Percentiles rank a stretch among this genome's conserved stretches.
Evolutionary conservation across 1,284 basidiomycete genomes (phyloP).

Genomic region (Cutaneotrichosporon spelunceum): DNA sequence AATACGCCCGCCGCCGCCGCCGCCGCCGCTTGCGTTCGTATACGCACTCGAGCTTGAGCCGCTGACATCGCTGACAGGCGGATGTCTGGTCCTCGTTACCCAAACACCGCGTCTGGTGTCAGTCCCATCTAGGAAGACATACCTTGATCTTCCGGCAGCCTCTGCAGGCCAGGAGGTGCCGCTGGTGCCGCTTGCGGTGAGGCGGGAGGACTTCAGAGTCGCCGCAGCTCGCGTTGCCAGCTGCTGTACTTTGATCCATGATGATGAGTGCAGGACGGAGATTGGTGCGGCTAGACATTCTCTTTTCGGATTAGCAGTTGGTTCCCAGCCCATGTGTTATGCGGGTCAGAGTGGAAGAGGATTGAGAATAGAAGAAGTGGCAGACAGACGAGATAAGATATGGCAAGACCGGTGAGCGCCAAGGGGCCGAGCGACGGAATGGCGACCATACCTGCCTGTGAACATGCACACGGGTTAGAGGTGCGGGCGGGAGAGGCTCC

Average conservation of each 20-base stretch:
- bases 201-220: not conserved
- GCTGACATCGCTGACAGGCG: slow-evolving; percentile 3
- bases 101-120: slow-evolving; percentile 8
- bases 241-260: not conserved
- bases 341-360: too few relatives aligned
- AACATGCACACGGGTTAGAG: not conserved
- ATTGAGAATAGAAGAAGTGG: not conserved
- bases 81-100: slow-evolving; percentile 8
- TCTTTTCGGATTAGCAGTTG: not conserved
- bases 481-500: too few relatives aligned
- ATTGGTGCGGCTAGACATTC: not conserved
- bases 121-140: too few relatives aligned
- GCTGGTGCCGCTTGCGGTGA: slow-evolving; percentile 6
- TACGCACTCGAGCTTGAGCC: slow-evolving; percentile 9
- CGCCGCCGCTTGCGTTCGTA: slow-evolving; percentile 9
- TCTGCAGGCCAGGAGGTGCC: slow-evolving; percentile 9
- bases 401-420: not conserved
- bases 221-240: not conserved
- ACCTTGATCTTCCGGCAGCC: slow-evolving; percentile 12
- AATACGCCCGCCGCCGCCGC: too few relatives aligned
- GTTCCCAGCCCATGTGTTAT: too few relatives aligned
- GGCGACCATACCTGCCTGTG: not conserved
- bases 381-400: not conserved
- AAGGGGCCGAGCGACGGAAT: not conserved
- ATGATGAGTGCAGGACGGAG: not conserved